A percentile compares a stretch with the other conserved stretches of the same genome.
Evolutionary conservation across 2,329 filamentous ascomycete species (phyloP).

Genomic region (Colletotrichum agaves): DNA sequence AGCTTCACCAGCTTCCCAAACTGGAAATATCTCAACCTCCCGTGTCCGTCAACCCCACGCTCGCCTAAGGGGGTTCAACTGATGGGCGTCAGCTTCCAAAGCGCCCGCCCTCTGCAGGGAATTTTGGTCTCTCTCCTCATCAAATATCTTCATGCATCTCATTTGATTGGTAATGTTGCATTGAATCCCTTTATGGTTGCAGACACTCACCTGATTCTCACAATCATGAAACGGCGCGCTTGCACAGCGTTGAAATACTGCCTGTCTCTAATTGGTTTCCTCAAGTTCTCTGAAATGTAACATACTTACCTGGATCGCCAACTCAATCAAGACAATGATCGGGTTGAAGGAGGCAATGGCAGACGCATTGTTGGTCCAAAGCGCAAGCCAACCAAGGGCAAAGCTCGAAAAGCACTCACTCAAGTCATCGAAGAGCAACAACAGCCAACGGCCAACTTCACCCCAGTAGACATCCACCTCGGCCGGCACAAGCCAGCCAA

Average conservation of each 20-base stretch:
- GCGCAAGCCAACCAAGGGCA: not conserved
- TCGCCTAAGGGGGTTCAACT: not conserved
- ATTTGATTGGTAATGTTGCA: not conserved
- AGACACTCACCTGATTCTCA: not conserved
- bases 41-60: not conserved
- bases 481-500: not conserved
- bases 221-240: not conserved
- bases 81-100: constrained; percentile 13
- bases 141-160: not conserved
- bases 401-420: constrained; percentile 11
- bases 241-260: not conserved
- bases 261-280: no score
- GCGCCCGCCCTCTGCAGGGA: not conserved
- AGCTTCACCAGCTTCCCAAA: not conserved
- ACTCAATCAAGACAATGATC: not conserved
- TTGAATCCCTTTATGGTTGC: not conserved
- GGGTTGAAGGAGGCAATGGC: constrained; percentile 7
- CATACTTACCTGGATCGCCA: no score
- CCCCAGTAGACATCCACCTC: not conserved
- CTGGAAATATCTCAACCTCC: not conserved
- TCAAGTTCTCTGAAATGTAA: no score
- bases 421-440: not conserved
- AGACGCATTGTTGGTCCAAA: not conserved
- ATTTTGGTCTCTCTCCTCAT: not conserved
- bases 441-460: not conserved